These are phyloP conservation scores for Glycine latifolia DNA, from an alignment of 306 rosid genomes.

Conservation along the genomic window DNA sequence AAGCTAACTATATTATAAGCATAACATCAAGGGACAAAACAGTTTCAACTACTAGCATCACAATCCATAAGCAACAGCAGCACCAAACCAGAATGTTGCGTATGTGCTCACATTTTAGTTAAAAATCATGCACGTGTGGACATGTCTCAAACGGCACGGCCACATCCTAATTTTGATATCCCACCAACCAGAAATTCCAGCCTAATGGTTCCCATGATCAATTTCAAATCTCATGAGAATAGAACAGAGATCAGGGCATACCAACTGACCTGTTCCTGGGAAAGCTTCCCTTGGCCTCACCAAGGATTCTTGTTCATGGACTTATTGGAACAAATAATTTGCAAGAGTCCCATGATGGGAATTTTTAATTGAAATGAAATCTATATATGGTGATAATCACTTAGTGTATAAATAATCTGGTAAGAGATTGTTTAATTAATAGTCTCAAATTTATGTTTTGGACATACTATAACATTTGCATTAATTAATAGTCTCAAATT, in stretches of 20 bases:
- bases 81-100: conserved; percentile 55
- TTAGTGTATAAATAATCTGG: too few species aligned
- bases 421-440: too few species aligned
- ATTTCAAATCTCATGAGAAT: conserved; percentile 7
- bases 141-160: conserved; percentile 47
- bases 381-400: not conserved
- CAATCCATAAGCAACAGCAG: conserved; percentile 45
- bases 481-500: too few species aligned
- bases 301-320: conserved; percentile 44
- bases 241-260: conserved; percentile 7
- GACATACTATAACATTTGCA: too few species aligned
- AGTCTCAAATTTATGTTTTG: too few species aligned
- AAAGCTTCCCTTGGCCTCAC: conserved; percentile 15
- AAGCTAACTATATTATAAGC: conserved; percentile 44
- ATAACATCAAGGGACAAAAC: conserved; percentile 44
- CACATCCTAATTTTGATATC: conserved; percentile 46
- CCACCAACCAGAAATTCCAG: conserved; percentile 49
- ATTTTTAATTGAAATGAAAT: conserved; percentile 41
- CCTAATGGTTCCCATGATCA: conserved; percentile 17
- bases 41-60: conserved; percentile 51
- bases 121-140: conserved; percentile 19
- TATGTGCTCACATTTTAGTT: conserved; percentile 20
- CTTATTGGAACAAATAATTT: conserved; percentile 34
- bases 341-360: conserved; percentile 19
- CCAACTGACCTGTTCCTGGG: conserved; percentile 25